Evolutionary conservation across 2,329 filamentous ascomycete genomes (phyloP), one percentile per base, ranked within the genome.

Genomic region (Trichocomaceae sp.): DNA sequence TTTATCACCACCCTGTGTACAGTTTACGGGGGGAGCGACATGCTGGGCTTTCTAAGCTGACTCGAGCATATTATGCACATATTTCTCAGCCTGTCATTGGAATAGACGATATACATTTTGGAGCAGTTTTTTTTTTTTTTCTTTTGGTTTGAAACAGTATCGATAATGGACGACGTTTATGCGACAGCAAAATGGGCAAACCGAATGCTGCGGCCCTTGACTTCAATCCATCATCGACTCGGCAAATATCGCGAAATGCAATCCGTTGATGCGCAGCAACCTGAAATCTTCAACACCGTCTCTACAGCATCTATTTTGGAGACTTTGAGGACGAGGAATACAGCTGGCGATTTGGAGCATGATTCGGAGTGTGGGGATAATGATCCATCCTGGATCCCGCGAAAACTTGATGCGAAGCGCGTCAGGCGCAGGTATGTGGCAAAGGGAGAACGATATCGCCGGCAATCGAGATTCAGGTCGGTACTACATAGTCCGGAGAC

Each of bases 181-280:
- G 62, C 68, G 42, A 74, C 70, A 7, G 69, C 72, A 49, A 70
- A 65, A 69, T 74, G 72, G 72, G 72, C 70, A 53, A 72, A 73
- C 56, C 70, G 72, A 60, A 68, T 74, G 55, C 60, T 76, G 52
- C 70, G 72, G 56, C 73, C 73, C 31, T 62, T 76, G 53, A 67
- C 65, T 17, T 72, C 71, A 17, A 64, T 73, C 48, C 66, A 72
- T 55, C 65, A 69, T 50, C 69, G 71, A 50, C 61, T 76, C 31
- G 70, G 71, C 55, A 74, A 72, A 57, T 68, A 74, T 54, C 64
- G 72, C 55, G 68, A 71, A 48, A 66, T 62, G 10, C 58, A 65
- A 20, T 63, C 63, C 7, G 65, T 67, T 7, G 61, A 68, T 44
- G 58, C 63, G 50, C 55, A 63, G 8, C 64, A 61, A 53, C 33